Evolutionary conservation across 2,329 filamentous ascomycete species (phyloP), one percentile per base, ranked within the genome.

Genomic region (Arthrobotrys conoides): DNA sequence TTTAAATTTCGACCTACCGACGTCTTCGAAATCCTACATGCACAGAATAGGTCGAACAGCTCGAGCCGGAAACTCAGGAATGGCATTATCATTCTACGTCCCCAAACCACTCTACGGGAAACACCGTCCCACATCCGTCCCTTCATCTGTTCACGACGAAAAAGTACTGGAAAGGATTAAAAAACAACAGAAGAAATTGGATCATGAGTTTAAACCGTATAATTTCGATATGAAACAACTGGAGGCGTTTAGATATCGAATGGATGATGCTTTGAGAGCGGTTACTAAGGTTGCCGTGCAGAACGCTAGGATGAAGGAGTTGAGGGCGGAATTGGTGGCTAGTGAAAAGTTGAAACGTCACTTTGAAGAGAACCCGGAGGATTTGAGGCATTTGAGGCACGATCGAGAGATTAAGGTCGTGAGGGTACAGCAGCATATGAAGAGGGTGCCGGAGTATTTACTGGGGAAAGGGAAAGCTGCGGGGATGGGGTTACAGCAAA

Each of bases 321-420:
- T 99, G 71, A 89, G 93, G 68, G 91, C 95, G 84, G 96, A 98
- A 84, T 87, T 99, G 12, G 87, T 97, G 82, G 96, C 97, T 86
- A 95, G 92, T 81, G 95, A 98, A 83, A 97, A 97, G 85, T 87
- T 99, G 69, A 94, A 96, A 85, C 89, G 94, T 65, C 93, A 98
- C 86, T 99, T 98, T 83, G 96, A 98, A 83, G 96, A 99, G 85
- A 97, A 99, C 84, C 96, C 96, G 0, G 90, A 91, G 36, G 95
- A 98, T 83, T 86, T 98, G 80, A 89, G 90, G 44, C 93, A 97
- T 83, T 87, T 98, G 81, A 90, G 95, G 27, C 96, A 99, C 83
- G 96, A 99, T 83, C 91, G 91, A 44, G 95, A 97, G 84, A 87
- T 97, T 71, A 89, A 94, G 77, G 91, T 94, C 24, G 93, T 94